Evolutionary conservation across 2,329 filamentous ascomycete genomes (phyloP), one percentile per base, ranked within the genome.

Genomic region (Stagonosporopsis vannaccii): DNA sequence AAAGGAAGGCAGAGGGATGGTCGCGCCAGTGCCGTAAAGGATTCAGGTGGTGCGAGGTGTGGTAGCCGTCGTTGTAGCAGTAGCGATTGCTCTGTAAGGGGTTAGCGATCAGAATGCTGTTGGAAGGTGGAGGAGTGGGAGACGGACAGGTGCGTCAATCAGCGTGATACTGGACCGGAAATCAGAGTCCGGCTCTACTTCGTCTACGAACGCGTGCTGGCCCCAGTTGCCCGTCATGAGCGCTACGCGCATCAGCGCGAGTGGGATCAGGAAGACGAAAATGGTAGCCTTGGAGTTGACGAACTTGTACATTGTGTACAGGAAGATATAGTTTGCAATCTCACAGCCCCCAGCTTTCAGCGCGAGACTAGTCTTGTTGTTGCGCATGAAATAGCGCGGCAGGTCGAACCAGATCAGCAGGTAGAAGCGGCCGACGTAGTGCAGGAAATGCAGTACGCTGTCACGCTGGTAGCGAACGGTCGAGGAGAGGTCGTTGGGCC

Each of bases 181-280:
- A 69, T 94, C 90, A 0, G 89, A 92, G 67, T 90, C 85, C 0
- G 90, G 90, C 63, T 91, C 87, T 12, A 85, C 79, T 19, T 87
- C 84, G 66, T 94, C 90, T 6, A 94, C 90, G 61, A 94, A 87
- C 1, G 90, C 90, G 71, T 94, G 90, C 71, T 94, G 90, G 3
- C 89, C 90, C 89, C 90, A 94, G 70, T 94, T 94, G 1, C 90
- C 90, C 7, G 90, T 82, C 90, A 93, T 94, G 60, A 94, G 74
- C 0, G 87, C 90, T 17, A 91, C 65, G 0, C 90, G 83, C 75
- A 93, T 82, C 26, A 89, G 73, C 2, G 84, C 62, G 19, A 93
- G 80, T 0, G 90, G 90, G 1, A 92, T 69, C 1, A 92, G 66
- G 25, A 91, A 82, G 0, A 86, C 86, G 65, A 89, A 91, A 5